Percentiles rank a stretch among this genome's conserved stretches.
These are phyloP conservation scores for Phytophthora podocarpi DNA, from an alignment of 352 stramenopile species.

Conservation along the genomic window DNA sequence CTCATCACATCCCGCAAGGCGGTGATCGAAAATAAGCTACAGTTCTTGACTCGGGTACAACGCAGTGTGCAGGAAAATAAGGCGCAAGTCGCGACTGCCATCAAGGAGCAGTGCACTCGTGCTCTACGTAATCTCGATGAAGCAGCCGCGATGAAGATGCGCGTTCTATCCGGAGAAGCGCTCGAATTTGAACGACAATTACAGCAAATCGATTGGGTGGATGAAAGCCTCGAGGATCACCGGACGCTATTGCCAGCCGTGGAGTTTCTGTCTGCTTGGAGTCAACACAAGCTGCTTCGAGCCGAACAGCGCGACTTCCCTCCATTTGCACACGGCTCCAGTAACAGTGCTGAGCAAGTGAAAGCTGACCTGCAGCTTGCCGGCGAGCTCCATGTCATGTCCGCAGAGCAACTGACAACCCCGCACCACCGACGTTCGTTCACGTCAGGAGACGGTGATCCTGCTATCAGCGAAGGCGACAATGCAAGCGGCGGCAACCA, in stretches of 20 bases:
- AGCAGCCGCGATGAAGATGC: slow-evolving; percentile 49
- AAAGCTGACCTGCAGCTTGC: slow-evolving; percentile 66
- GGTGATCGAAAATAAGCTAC: slow-evolving; percentile 65
- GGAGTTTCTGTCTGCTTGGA: slow-evolving; percentile 73
- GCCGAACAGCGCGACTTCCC: slow-evolving; percentile 74
- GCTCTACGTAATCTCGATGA: slow-evolving; percentile 53
- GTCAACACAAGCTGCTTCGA: slow-evolving; percentile 69
- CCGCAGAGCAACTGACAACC: slow-evolving; percentile 33
- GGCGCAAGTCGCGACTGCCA: slow-evolving; percentile 47
- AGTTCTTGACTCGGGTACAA: slow-evolving; percentile 42
- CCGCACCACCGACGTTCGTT: slow-evolving; percentile 6
- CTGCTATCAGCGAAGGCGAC: background rate
- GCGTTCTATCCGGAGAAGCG: slow-evolving; percentile 56
- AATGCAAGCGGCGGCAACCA: slow-evolving; percentile 5
- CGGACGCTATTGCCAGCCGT: slow-evolving; percentile 48
- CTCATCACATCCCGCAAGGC: slow-evolving; percentile 68
- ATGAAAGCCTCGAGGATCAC: slow-evolving; percentile 59
- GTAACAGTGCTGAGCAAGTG: slow-evolving; percentile 52
- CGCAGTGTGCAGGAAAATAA: slow-evolving; percentile 48
- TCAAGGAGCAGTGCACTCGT: slow-evolving; percentile 56
- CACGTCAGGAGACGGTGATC: slow-evolving; percentile 7
- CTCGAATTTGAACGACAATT: slow-evolving; percentile 68
- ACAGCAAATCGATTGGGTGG: slow-evolving; percentile 79
- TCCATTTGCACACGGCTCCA: slow-evolving; percentile 23
- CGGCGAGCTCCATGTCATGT: slow-evolving; percentile 58